Percentiles rank a stretch among this genome's conserved stretches.
These are phyloP conservation scores for Cercospora nicotianae DNA, from an alignment of 2,329 filamentous ascomycete species.

Conservation along the genomic window DNA sequence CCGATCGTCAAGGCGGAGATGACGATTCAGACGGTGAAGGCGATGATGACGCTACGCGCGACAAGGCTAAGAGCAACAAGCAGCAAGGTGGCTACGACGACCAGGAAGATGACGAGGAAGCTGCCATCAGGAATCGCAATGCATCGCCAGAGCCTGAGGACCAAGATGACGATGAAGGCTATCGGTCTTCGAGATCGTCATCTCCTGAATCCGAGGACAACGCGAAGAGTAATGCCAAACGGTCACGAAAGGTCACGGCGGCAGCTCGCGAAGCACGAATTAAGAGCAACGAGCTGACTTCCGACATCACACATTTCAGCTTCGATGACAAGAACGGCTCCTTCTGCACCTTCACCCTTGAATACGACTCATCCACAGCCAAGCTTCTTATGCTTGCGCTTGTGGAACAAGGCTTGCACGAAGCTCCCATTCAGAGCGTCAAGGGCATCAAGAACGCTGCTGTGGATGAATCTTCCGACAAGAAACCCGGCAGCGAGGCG, in stretches of 20 bases:
- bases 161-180: slow-evolving; percentile 56
- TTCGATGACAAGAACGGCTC: slow-evolving; percentile 74
- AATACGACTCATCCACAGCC: slow-evolving; percentile 74
- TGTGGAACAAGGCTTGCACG: slow-evolving; percentile 76
- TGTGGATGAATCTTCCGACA: slow-evolving; percentile 61
- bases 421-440: slow-evolving; percentile 84
- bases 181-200: slow-evolving; percentile 47
- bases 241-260: slow-evolving; percentile 44
- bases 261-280: slow-evolving; percentile 63
- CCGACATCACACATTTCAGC: slow-evolving; percentile 71
- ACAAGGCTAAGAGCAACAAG: slow-evolving; percentile 73
- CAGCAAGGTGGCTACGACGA: slow-evolving; percentile 84
- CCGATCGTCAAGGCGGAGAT: slow-evolving; percentile 56
- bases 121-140: slow-evolving; percentile 60
- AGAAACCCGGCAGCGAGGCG: slow-evolving; percentile 48
- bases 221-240: slow-evolving; percentile 14
- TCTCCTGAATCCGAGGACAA: slow-evolving; percentile 37
- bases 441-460: slow-evolving; percentile 72
- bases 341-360: slow-evolving; percentile 78
- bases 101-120: slow-evolving; percentile 88
- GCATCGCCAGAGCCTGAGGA: slow-evolving; percentile 42
- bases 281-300: slow-evolving; percentile 56
- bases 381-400: slow-evolving; percentile 93
- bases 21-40: slow-evolving; percentile 69
- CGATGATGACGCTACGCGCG: slow-evolving; percentile 60